Evolutionary conservation across 139 green algal species (phyloP).

Genomic region (Chlamydomonas sp.): DNA sequence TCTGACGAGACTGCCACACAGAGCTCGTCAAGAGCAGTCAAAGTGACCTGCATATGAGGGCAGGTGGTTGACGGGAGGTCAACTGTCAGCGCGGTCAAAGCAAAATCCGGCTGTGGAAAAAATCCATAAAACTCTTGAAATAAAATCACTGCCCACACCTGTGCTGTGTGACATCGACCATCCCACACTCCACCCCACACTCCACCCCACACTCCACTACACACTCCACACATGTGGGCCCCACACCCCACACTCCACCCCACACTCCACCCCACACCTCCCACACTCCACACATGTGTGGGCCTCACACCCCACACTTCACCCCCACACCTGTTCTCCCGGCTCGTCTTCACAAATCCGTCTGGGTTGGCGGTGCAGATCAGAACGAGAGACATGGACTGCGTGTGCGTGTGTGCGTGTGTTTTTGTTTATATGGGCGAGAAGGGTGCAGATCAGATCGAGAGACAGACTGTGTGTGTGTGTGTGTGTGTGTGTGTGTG

Average conservation of each 20-base stretch:
- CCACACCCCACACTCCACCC: not conserved
- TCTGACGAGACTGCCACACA: no score
- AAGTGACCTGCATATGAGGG: no score
- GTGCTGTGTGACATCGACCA: not conserved
- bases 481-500: not conserved
- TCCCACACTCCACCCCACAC: no score
- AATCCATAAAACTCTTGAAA: no score
- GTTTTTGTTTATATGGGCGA: conserved; percentile 11
- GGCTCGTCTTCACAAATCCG: conserved; percentile 51
- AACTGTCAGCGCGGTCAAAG: no score
- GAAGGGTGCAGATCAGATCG: not conserved
- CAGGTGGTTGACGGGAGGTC: no score
- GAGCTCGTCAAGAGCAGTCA: no score
- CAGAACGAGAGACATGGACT: conserved; percentile 57
- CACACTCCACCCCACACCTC: not conserved
- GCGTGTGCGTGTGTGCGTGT: conserved; percentile 42
- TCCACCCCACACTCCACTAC: not conserved
- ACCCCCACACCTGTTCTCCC: conserved; percentile 57
- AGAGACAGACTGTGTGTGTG: not conserved
- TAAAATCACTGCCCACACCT: no score
- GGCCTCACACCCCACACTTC: no score
- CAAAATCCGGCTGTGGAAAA: no score
- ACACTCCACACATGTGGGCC: not conserved
- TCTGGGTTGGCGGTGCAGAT: conserved; percentile 84
- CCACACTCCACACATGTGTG: not conserved